These are phyloP conservation scores for Turnera subulata DNA, from an alignment of 345 rosid species.

Conservation along the genomic window DNA sequence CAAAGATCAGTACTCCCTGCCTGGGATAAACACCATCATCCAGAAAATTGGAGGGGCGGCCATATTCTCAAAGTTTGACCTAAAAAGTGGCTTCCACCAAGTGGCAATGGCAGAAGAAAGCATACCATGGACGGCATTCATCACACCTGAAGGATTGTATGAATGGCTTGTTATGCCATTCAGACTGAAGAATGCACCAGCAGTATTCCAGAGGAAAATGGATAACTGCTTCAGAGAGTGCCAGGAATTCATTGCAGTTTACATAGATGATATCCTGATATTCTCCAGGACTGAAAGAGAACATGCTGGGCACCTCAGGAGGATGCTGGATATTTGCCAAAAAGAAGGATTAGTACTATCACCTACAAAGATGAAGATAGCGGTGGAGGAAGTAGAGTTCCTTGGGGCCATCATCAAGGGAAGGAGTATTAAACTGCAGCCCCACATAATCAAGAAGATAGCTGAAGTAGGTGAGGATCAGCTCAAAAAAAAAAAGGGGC, in stretches of 20 bases:
- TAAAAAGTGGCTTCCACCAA: neutral
- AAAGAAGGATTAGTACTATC: no score
- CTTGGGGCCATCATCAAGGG: neutral
- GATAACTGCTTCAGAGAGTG: neutral
- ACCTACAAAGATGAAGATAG: no score
- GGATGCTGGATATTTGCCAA: no score
- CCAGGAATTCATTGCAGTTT: neutral
- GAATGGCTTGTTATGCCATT: slow-evolving; percentile 5
- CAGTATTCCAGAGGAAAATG: neutral
- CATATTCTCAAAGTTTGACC: neutral
- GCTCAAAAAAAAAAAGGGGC: neutral
- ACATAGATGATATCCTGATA: slow-evolving; percentile 4
- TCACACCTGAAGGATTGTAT: neutral
- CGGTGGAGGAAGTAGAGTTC: no score
- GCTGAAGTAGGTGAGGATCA: neutral
- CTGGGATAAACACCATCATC: neutral
- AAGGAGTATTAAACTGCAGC: neutral
- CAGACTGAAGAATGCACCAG: neutral
- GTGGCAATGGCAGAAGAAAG: neutral
- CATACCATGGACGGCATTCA: neutral
- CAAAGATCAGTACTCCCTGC: neutral
- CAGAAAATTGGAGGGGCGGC: neutral
- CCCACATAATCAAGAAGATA: neutral
- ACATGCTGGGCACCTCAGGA: no score
- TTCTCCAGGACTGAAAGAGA: no score